Evolutionary conservation across 306 rosid species (phyloP).

Genomic region (Cyclanthera cordifolia): DNA sequence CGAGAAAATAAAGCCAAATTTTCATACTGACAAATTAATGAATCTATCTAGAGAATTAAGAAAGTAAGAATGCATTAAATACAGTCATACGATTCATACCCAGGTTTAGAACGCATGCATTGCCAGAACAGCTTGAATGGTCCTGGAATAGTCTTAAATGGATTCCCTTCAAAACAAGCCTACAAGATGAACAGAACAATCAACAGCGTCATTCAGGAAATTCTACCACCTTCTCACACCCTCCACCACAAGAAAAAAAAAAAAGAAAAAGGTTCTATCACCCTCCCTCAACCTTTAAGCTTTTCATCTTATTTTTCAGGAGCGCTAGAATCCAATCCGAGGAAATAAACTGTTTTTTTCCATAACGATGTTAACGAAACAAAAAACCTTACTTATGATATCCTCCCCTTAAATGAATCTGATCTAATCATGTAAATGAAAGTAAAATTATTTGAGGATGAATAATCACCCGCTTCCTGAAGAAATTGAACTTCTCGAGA

Average conservation of each 20-base stretch:
- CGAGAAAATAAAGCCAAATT: not conserved
- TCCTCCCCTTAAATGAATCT: not conserved
- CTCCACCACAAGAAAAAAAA: not conserved
- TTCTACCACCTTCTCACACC: not conserved
- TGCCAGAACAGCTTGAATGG: conserved; percentile 92
- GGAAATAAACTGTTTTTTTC: not conserved
- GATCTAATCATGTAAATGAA: not conserved
- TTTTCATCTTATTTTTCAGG: not conserved
- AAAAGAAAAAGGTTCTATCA: not conserved
- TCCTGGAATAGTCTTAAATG: conserved; percentile 89
- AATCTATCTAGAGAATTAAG: conserved; percentile 1
- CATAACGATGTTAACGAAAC: not conserved
- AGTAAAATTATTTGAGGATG: not conserved
- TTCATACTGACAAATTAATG: not conserved
- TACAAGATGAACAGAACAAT: conserved; percentile 17
- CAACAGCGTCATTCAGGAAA: not conserved
- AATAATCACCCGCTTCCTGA: no score
- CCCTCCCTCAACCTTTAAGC: not conserved
- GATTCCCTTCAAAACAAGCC: conserved; percentile 97
- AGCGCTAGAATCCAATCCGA: not conserved
- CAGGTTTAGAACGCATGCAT: conserved; percentile 98
- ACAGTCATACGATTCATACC: conserved; percentile 36
- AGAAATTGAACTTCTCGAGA: no score
- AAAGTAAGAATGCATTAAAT: not conserved
- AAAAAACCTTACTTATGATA: not conserved